These are phyloP conservation scores for Corchorus capsularis DNA, from an alignment of 345 rosid genomes.

Conservation along the genomic window DNA sequence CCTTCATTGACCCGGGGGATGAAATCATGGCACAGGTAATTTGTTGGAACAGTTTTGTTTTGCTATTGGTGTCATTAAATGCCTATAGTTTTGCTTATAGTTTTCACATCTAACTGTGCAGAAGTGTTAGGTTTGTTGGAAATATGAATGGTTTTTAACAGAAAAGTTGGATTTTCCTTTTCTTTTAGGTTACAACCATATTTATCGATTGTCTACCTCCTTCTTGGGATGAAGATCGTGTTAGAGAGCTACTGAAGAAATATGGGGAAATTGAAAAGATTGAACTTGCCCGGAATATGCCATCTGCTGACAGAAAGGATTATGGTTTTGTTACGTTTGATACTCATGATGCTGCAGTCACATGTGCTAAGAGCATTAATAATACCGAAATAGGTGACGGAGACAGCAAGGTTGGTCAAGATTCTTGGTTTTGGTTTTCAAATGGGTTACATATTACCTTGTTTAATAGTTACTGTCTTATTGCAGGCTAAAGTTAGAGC, in stretches of 20 bases:
- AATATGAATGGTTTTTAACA: neutral
- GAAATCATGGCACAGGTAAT: conserved; percentile 98
- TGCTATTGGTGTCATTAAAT: neutral
- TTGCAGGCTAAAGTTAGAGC: conserved; percentile 94
- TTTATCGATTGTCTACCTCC: conserved; percentile 90
- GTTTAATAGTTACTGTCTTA: conserved; percentile 3
- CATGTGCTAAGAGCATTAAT: conserved; percentile 88
- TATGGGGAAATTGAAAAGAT: conserved; percentile 85
- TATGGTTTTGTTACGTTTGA: conserved; percentile 97
- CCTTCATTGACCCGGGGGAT: conserved; percentile 91
- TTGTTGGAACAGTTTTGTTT: conserved; percentile 8
- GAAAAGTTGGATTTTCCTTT: conserved; percentile 12
- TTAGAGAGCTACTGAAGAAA: conserved; percentile 61
- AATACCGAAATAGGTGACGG: conserved; percentile 89
- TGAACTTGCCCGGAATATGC: conserved; percentile 99
- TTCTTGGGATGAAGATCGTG: conserved; percentile 93
- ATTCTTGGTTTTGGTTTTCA: conserved; percentile 8
- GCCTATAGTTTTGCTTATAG: neutral
- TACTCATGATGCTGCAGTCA: conserved; percentile 88
- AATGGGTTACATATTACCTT: neutral
- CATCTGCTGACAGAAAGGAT: conserved; percentile 95
- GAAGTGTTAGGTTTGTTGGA: neutral
- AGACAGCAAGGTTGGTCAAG: conserved; percentile 61
- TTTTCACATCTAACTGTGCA: neutral
- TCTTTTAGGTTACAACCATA: conserved; percentile 80